Percentiles rank a stretch among this genome's conserved stretches.
phyloP scores from a whole-genome alignment of 176 grass and related monocot genomes.

The Thinopyrum elongatum region DNA sequence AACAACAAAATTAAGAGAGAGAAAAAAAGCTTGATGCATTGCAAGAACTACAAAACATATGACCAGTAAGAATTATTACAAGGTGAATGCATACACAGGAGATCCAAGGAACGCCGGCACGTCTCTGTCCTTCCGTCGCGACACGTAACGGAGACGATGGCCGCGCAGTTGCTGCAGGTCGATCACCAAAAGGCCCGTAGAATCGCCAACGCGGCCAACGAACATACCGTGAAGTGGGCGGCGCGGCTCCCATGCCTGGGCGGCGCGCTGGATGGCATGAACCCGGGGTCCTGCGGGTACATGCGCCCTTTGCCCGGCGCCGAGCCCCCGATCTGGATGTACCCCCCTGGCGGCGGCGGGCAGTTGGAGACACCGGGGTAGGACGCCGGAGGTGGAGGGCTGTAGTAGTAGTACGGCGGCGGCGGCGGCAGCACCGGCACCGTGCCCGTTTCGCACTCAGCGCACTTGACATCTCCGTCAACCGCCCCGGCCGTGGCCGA shows the following conservation, averaged over 20 bases:
- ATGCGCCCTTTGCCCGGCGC: conserved; percentile 34
- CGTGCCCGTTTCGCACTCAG: conserved; percentile 12
- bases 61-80: not conserved
- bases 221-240: not conserved
- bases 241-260: conserved; percentile 1
- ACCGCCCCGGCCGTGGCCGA: not conserved
- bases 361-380: conserved; percentile 31
- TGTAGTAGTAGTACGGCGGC: conserved; percentile 61
- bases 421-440: conserved; percentile 29
- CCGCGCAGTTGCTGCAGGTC: not conserved
- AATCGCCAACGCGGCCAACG: conserved; percentile 13
- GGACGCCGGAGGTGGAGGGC: conserved; percentile 41
- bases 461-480: conserved; percentile 35
- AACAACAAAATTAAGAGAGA: not conserved
- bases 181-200: conserved; percentile 25
- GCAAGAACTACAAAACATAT: conserved; percentile 4
- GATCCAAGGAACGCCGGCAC: not conserved
- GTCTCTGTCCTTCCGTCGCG: not conserved
- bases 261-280: conserved; percentile 44
- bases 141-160: not conserved
- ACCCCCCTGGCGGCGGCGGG: conserved; percentile 46
- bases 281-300: conserved; percentile 55
- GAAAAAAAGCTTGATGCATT: not conserved
- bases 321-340: conserved; percentile 38
- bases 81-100: conserved; percentile 16